Conservation (phyloP, 345 rosid species). For the Salix purpurea region DNA sequence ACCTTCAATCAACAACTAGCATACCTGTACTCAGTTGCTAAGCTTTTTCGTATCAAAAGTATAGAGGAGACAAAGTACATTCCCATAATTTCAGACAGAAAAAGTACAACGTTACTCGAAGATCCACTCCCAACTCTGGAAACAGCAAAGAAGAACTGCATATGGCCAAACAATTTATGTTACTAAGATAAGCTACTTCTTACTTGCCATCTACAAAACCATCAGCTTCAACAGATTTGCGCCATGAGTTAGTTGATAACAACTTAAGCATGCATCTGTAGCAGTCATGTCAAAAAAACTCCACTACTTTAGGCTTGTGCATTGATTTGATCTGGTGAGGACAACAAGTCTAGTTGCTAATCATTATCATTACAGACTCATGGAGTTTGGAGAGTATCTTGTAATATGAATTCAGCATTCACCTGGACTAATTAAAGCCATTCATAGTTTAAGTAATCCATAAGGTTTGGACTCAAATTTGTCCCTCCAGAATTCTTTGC, state of each 20-base stretch:
- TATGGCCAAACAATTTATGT: slow-evolving; percentile 21
- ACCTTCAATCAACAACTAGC: neutral
- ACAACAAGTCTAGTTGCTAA: neutral
- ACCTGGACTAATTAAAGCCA: neutral
- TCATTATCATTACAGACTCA: neutral
- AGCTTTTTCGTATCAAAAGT: slow-evolving; percentile 93
- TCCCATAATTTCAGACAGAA: slow-evolving; percentile 97
- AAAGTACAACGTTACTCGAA: slow-evolving; percentile 92
- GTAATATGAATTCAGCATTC: neutral
- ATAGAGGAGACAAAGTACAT: slow-evolving; percentile 95
- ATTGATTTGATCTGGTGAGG: neutral
- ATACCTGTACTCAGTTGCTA: slow-evolving; percentile 90
- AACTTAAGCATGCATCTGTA: neutral
- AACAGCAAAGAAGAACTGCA: slow-evolving; percentile 98
- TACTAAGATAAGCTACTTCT: neutral
- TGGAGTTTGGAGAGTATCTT: neutral
- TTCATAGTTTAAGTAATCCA: neutral
- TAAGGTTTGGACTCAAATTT: slow-evolving; percentile 6
- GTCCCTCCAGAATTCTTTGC: neutral
- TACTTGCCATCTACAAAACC: neutral
- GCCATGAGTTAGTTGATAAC: neutral
- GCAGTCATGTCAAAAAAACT: neutral
- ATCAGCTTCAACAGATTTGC: neutral
- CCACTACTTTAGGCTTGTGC: neutral
- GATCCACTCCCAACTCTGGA: slow-evolving; percentile 99